phyloP scores from a whole-genome alignment of 1,284 basidiomycete genomes.

The Pulchroboletus neoregius region DNA sequence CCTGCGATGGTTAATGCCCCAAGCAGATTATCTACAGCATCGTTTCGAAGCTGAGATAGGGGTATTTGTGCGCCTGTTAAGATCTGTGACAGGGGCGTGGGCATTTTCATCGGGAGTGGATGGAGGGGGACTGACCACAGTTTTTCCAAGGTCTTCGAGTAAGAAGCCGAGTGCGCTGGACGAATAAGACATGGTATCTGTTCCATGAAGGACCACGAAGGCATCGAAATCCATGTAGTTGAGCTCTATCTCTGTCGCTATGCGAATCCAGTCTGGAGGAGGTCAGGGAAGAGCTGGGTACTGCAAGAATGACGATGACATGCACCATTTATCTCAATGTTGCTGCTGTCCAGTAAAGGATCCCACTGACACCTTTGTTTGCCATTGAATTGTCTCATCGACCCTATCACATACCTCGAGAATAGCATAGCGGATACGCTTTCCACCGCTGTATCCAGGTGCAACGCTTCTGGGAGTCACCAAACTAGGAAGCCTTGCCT shows the following conservation, averaged over 20 bases:
- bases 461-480: constrained; percentile 70
- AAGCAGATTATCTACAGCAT: constrained; percentile 86
- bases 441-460: constrained; percentile 54
- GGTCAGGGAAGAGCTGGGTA: constrained; percentile 3
- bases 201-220: constrained; percentile 88
- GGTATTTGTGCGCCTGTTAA: constrained; percentile 93
- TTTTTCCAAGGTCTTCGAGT: constrained; percentile 88
- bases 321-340: constrained; percentile 73
- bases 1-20: constrained; percentile 87
- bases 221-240: constrained; percentile 85
- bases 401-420: constrained; percentile 55
- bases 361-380: constrained; percentile 58
- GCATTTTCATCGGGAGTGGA: not conserved
- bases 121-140: constrained; percentile 50
- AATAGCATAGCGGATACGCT: constrained; percentile 76
- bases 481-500: constrained; percentile 66
- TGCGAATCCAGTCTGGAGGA: constrained; percentile 76
- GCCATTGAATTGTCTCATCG: constrained; percentile 2
- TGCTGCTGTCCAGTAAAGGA: constrained; percentile 84
- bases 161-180: constrained; percentile 86
- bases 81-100: constrained; percentile 46
- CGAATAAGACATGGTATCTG: constrained; percentile 91
- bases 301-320: constrained; percentile 5
- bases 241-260: constrained; percentile 87
- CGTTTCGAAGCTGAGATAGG: constrained; percentile 82